phyloP scores from a whole-genome alignment of 371 early-diverging fungal species.

The Polyrhizophydium stewartii region DNA sequence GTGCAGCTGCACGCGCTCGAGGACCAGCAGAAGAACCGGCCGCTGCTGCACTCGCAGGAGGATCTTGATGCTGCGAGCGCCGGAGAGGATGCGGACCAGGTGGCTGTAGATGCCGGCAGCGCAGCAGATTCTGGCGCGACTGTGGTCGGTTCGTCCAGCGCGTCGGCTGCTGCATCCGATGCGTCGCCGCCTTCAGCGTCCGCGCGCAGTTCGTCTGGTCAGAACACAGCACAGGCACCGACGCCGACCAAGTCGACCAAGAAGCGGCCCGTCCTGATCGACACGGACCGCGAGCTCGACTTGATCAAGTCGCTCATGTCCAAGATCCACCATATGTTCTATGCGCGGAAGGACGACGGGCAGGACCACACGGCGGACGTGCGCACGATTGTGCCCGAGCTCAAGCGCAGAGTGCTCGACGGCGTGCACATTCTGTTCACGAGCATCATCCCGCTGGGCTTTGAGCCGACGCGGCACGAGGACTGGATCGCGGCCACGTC shows the following conservation, averaged over 20 bases:
- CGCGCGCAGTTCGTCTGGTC: not conserved
- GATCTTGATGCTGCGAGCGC: slow-evolving; percentile 1
- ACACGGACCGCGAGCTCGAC: slow-evolving; percentile 47
- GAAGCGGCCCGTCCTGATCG: slow-evolving; percentile 28
- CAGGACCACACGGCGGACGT: slow-evolving; percentile 21
- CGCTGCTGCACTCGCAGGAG: slow-evolving; percentile 16
- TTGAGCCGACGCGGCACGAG: slow-evolving; percentile 29
- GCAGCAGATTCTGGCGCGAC: slow-evolving; percentile 1
- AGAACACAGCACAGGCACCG: not conserved
- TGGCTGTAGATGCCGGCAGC: not conserved
- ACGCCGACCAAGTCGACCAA: not conserved
- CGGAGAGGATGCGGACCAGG: not conserved
- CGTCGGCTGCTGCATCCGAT: not conserved
- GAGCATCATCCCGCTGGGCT: slow-evolving; percentile 47
- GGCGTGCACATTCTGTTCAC: slow-evolving; percentile 50
- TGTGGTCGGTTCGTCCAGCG: not conserved
- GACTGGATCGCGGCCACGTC: slow-evolving; percentile 61
- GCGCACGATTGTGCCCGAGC: slow-evolving; percentile 30
- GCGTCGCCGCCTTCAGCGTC: not conserved
- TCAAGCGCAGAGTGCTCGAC: slow-evolving; percentile 39
- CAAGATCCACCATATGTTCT: slow-evolving; percentile 41
- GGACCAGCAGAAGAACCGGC: slow-evolving; percentile 18
- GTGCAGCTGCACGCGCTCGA: slow-evolving; percentile 20
- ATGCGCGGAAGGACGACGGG: slow-evolving; percentile 8
- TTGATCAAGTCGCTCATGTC: slow-evolving; percentile 28